Percentiles rank a stretch among this genome's conserved stretches.
Evolutionary conservation across 2,329 filamentous ascomycete genomes (phyloP).

Genomic region (Polytolypa hystricis): DNA sequence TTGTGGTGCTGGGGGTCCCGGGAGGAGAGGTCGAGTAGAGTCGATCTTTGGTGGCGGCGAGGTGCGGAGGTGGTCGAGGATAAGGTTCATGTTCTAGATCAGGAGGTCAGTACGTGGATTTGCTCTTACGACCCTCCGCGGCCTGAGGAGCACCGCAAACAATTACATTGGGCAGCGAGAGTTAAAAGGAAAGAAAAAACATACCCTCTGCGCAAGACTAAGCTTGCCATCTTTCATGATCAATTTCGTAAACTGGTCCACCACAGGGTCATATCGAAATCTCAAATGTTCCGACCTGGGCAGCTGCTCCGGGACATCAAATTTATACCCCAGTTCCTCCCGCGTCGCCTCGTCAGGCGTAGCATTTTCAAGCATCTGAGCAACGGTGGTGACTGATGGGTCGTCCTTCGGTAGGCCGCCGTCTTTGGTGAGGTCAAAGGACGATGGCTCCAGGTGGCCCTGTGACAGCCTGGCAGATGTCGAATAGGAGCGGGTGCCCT

Average conservation of each 20-base stretch:
- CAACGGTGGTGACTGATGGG: slow-evolving; percentile 23
- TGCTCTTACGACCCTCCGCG: too few species aligned
- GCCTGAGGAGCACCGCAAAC: too few species aligned
- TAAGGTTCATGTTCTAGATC: slow-evolving; percentile 67
- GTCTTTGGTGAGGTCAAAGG: slow-evolving; percentile 5
- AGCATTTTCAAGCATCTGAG: slow-evolving; percentile 25
- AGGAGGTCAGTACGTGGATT: slow-evolving; percentile 3
- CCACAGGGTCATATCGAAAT: slow-evolving; percentile 72
- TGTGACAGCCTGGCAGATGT: slow-evolving; percentile 38
- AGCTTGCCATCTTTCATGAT: slow-evolving; percentile 90
- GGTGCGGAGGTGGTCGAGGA: slow-evolving; percentile 75
- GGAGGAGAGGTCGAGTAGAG: slow-evolving; percentile 46
- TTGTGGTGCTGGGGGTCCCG: slow-evolving; percentile 65
- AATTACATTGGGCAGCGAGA: too few species aligned
- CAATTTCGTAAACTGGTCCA: slow-evolving; percentile 79
- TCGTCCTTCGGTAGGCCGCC: slow-evolving; percentile 15
- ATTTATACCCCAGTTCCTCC: slow-evolving; percentile 56
- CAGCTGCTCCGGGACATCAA: slow-evolving; percentile 57
- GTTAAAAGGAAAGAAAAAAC: slow-evolving; percentile 9
- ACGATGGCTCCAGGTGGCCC: slow-evolving; percentile 17
- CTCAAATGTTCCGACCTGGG: slow-evolving; percentile 56
- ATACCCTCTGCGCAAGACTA: slow-evolving; percentile 75
- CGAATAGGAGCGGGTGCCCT: slow-evolving; percentile 44
- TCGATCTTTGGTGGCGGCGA: slow-evolving; percentile 67
- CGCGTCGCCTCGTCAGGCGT: slow-evolving; percentile 20